These are phyloP conservation scores for Rhododendron henanense DNA, from an alignment of 148 eudicot genomes.

Conservation along the genomic window DNA sequence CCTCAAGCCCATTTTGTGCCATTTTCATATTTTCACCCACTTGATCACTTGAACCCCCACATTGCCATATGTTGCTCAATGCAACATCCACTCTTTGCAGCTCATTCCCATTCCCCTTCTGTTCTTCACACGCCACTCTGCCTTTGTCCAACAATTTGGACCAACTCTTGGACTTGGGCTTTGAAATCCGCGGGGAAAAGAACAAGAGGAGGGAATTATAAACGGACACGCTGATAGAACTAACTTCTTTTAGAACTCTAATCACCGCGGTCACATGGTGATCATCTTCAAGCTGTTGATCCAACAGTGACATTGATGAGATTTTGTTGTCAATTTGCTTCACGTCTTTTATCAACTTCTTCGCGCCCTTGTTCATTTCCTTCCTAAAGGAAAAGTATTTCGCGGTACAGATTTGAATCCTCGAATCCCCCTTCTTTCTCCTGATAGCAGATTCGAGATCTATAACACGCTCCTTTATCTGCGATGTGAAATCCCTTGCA, in stretches of 20 bases:
- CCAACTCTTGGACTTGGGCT: constrained; percentile 26
- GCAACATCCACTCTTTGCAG: constrained; percentile 18
- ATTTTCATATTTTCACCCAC: constrained; percentile 15
- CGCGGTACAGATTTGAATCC: neutral
- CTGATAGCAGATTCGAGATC: constrained; percentile 13
- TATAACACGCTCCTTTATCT: neutral
- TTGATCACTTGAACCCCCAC: neutral
- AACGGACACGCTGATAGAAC: constrained; percentile 10
- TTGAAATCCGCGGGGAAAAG: constrained; percentile 24
- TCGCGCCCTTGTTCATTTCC: constrained; percentile 21
- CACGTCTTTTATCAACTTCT: constrained; percentile 27
- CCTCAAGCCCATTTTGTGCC: constrained; percentile 22
- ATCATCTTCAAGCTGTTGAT: neutral
- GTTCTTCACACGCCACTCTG: constrained; percentile 8
- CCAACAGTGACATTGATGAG: neutral
- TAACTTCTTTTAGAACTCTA: constrained; percentile 27
- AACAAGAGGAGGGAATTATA: constrained; percentile 29
- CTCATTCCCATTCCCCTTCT: constrained; percentile 11
- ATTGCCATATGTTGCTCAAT: neutral
- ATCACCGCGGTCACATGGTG: constrained; percentile 5
- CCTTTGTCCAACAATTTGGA: constrained; percentile 27
- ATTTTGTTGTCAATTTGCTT: constrained; percentile 29
- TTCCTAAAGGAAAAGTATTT: constrained; percentile 25
- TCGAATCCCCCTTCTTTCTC: constrained; percentile 7
- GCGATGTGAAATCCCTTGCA: constrained; percentile 5